phyloP scores from a whole-genome alignment of 768 basidiomycete genomes.

The Russula olivacea region DNA sequence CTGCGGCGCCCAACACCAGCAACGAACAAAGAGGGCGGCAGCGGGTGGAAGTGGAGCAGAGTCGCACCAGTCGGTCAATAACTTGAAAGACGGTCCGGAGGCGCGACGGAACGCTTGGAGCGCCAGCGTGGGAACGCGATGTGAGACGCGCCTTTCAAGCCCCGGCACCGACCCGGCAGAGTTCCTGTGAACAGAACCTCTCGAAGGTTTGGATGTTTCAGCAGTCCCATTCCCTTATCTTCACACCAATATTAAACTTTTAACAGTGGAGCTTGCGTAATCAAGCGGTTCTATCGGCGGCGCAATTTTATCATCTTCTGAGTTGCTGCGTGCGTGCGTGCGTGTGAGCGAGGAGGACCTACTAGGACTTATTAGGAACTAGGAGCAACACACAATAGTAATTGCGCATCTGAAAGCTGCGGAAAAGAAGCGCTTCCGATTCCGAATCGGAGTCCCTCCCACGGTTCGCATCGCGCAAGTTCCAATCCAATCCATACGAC shows the following conservation, averaged over 20 bases:
- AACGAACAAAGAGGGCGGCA: not conserved
- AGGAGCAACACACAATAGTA: no score
- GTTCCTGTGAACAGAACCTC: no score
- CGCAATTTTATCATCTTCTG: not conserved
- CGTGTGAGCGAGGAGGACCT: no score
- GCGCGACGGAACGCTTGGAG: not conserved
- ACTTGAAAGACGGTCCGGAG: not conserved
- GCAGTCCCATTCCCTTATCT: no score
- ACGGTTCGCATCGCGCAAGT: no score
- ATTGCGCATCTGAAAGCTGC: no score
- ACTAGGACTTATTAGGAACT: no score
- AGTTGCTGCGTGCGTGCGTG: not conserved
- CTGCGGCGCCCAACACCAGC: not conserved
- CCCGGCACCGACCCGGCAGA: not conserved
- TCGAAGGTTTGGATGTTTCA: no score
- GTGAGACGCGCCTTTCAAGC: no score
- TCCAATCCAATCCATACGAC: no score
- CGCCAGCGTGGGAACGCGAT: conserved; percentile 1
- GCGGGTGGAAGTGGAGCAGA: not conserved
- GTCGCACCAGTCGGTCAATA: not conserved
- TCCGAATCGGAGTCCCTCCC: no score
- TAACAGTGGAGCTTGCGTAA: conserved; percentile 4
- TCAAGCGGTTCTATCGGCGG: conserved; percentile 7
- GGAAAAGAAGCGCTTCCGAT: no score
- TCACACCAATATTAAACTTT: conserved; percentile 5